These are phyloP conservation scores for Begonia fuchsioides DNA, from an alignment of 306 rosid genomes.

Conservation along the genomic window DNA sequence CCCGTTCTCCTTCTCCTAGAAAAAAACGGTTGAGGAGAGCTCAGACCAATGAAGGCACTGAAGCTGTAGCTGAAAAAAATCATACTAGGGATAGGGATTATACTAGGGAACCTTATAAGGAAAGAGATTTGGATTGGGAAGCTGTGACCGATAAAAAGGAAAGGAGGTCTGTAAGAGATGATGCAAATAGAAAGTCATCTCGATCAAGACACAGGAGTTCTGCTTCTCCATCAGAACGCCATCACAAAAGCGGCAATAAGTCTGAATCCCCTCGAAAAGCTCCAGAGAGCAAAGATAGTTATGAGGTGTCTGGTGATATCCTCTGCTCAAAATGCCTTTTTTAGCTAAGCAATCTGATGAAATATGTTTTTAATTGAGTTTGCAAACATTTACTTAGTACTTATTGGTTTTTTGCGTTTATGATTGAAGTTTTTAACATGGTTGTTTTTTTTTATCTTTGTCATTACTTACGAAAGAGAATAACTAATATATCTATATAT, in stretches of 20 bases:
- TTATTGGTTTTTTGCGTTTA: too few species aligned
- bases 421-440: too few species aligned
- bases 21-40: conserved; percentile 36
- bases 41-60: conserved; percentile 21
- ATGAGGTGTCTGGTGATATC: conserved; percentile 98
- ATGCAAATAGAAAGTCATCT: conserved; percentile 26
- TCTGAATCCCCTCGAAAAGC: conserved; percentile 36
- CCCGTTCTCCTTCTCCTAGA: conserved; percentile 38
- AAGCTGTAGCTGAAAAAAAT: conserved; percentile 15
- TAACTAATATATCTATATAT: too few species aligned
- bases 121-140: conserved; percentile 37
- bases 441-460: too few species aligned
- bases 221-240: conserved; percentile 25
- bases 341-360: too few species aligned
- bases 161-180: conserved; percentile 24
- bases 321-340: conserved; percentile 21
- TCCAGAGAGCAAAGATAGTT: conserved; percentile 31
- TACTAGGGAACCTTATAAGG: conserved; percentile 28
- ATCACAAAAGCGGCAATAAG: conserved; percentile 31
- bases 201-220: conserved; percentile 45
- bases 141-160: conserved; percentile 31
- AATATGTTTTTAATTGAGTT: too few species aligned
- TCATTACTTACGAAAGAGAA: too few species aligned
- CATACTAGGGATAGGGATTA: conserved; percentile 4
- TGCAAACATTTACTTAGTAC: too few species aligned